Evolutionary conservation across 23 red algal species (phyloP), one percentile per base, ranked within the genome.

Genomic region (Gracilariopsis chorda): DNA sequence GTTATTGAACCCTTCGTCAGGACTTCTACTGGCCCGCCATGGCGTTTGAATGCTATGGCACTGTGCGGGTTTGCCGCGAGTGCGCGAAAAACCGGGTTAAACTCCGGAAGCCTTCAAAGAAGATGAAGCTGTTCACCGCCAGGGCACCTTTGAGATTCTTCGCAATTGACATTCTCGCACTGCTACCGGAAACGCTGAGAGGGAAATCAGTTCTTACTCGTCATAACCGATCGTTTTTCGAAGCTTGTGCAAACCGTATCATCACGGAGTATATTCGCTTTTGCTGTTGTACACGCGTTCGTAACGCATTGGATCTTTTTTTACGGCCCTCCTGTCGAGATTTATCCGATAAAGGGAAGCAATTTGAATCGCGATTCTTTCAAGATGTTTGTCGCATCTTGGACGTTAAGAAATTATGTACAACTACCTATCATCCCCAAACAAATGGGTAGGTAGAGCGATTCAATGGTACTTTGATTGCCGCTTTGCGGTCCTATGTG

Each of bases 341-440:
- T 78, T 17, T 62, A 45, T 90, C 85, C 1, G 68, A 90, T 25
- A 76, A 90, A 24, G 85, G 85, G 0, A 61, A 24, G 51, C 85
- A 78, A 48, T 90, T 90, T 45, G 20, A 37, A 16, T 37, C 51
- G 16, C 7, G 21, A 48, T 90, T 78, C 67, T 90, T 78, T 61
- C 85, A 78, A 55, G 85, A 72, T 33, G 47, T 78, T 28, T 90
- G 67, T 77, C 17, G 63, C 37, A 24, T 78, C 21, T 42, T 56
- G 4, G 57, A 57, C 14, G 42, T 52, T 5, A 78, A 90, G 68
- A 72, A 78, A 28, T 2, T 78, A 12, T 76, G 42, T 75, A 90
- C 67, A 23, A 73, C 68, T 13, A 73, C 67, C 35, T 33, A 73
- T 32, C 67, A 73, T 5, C 67, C 6, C 20, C 67, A 73, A 73